Base-by-base conservation (phyloP, 768 basidiomycete genomes). In the Pisolithus orientalis region DNA sequence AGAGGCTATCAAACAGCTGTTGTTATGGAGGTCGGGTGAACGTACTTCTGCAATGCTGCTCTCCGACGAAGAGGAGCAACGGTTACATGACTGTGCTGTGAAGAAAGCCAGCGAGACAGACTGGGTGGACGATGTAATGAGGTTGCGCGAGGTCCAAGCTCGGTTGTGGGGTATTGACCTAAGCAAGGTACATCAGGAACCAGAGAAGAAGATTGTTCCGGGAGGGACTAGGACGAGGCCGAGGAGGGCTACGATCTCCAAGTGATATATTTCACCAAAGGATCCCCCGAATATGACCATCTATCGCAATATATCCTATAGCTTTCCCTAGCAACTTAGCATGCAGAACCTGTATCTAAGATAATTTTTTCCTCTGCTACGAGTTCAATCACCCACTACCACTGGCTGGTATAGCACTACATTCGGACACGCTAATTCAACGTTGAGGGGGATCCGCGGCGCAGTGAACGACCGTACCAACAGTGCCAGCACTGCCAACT, bases 11-110 rank as follows among this genome's bases (percentile, higher is more conserved):
- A 71, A 83, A 40, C 89, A 91, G 60, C 72, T 91, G 8, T 71
- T 87, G n/a, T 68, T 89, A 13, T 90, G 87, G 85, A 80, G 85
- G 10, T 70, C 70, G 14, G 86, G 84, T 1, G 66, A 75, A 34
- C 84, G 89, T 27, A 74, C 65, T 1, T 75, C 77, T 0, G 39
- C 72, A 6, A 69, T 71, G 4, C 67, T 87, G 9, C 74, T 85
- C 10, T 65, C 78, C 3, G 60, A 62, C 0, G 71, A 72, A 34
- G 81, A 85, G 47, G 89, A 91, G 65, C 64, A 70, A 54, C 66
- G 64, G 46, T 61, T 91, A 21, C 80, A 81, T 58, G 65, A 69
- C 17, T 57, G 76, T 32, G 84, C 80, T 27, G 56, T 69, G 49
- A 69, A 65, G 55, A 70, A 82, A 49, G 66, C 79, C 21, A 64